Evolutionary conservation across 495 filamentous ascomycete genomes (phyloP).

Genomic region (Lophiostoma macrostomum): DNA sequence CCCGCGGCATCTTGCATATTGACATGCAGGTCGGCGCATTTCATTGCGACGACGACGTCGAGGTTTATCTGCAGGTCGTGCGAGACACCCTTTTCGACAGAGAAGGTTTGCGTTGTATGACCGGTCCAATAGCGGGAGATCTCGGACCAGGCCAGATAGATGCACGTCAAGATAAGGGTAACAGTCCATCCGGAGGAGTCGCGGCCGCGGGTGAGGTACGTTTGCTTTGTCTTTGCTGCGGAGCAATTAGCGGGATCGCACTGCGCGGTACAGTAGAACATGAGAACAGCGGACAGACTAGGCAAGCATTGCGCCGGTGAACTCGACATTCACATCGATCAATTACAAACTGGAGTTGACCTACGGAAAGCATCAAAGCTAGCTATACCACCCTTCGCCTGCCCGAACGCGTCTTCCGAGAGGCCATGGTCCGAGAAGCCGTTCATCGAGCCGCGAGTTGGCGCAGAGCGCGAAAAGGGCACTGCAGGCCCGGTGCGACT

Average conservation of each 20-base stretch:
- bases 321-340: too few relatives aligned
- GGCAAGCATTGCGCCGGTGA: neutral
- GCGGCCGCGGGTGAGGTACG: constrained; percentile 76
- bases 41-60: constrained; percentile 89
- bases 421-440: constrained; percentile 68
- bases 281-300: neutral
- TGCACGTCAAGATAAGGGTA: constrained; percentile 67
- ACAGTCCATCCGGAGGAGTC: constrained; percentile 94
- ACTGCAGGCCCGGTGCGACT: constrained; percentile 15
- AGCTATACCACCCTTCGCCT: constrained; percentile 64
- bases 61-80: constrained; percentile 91
- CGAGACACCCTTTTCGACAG: constrained; percentile 87
- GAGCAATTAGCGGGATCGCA: constrained; percentile 33
- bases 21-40: constrained; percentile 80
- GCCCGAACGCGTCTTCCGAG: constrained; percentile 75
- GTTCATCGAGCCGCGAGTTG: constrained; percentile 52
- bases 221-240: constrained; percentile 90
- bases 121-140: constrained; percentile 78
- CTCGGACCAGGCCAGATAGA: constrained; percentile 72
- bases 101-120: constrained; percentile 80
- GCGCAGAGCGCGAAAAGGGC: constrained; percentile 19
- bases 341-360: too few relatives aligned
- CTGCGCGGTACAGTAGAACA: neutral
- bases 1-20: constrained; percentile 97
- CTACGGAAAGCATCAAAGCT: constrained; percentile 97